Base-by-base conservation (phyloP, 2,329 filamentous ascomycete species). In the Coleophoma crateriformis region DNA sequence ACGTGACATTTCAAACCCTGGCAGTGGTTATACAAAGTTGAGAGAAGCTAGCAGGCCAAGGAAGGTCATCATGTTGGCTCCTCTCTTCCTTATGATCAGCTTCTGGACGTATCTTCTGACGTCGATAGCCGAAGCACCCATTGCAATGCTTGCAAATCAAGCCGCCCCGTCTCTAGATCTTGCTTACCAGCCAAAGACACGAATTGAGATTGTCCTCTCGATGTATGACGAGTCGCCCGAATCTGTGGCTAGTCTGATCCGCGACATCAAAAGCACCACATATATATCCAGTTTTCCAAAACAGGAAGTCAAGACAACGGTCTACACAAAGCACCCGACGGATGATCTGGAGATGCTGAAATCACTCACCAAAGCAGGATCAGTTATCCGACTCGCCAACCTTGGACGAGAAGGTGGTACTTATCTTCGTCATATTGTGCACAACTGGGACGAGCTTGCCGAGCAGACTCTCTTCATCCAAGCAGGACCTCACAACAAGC, bases 391-490 rank as follows among this genome's bases (percentile, higher is more conserved):
- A 3, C 56, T 68, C 6, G 53, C 58, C 4, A 76, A 77, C 50
- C 50, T 67, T 22, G 73, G 74, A 15, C 65, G 73, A 20, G 74
- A 77, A 61, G 69, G 69, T 11, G 71, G 70, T 12, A 74, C 74
- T 3, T 77, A 74, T 55, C 68, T 77, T 3, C 56, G 66, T 46
- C 74, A 77, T 52, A 75, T 77, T 19, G 52, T 71, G 15, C 58
- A 58, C 17, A 55, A 66, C 35, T 77, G 70, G 68, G 67, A 75
- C 44, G 54, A 60, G 14, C 64, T 77, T 1, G 72, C 73, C 8
- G 61, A 59, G 27, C 70, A 76, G 48, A 76, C 72, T 15, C 50
- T 74, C 22, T 74, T 74, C 57, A 59, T 73, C 3, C 71, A 74
- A 55, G 71, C 70, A 6, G 62, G 65, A 11, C 52, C 68, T 5